Percentiles rank a stretch among this genome's conserved stretches.
Conservation (phyloP, 345 rosid genomes). For the Acer negundo region DNA sequence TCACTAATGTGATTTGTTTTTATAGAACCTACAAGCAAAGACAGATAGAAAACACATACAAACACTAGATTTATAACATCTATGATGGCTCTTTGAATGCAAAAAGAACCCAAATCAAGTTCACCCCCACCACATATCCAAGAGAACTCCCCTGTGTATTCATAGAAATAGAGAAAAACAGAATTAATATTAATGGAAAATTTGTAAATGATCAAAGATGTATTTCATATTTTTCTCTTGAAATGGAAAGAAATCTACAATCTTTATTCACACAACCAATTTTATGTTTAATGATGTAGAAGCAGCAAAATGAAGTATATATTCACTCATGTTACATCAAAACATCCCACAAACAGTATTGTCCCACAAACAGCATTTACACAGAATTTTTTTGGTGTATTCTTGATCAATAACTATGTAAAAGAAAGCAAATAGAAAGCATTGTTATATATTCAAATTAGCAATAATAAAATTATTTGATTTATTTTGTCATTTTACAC, state of each 20-base stretch:
- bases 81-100: slow-evolving; percentile 57
- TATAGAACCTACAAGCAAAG: slow-evolving; percentile 38
- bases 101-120: slow-evolving; percentile 43
- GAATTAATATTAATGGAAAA: no score
- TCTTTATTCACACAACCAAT: no score
- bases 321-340: no score
- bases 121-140: slow-evolving; percentile 52
- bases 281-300: no score
- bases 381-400: background rate
- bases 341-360: background rate
- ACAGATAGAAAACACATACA: slow-evolving; percentile 54
- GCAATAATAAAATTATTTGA: no score
- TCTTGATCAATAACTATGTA: no score
- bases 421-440: no score
- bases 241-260: no score
- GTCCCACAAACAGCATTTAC: background rate
- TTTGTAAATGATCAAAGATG: background rate
- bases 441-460: no score
- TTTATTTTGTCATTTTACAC: no score
- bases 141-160: slow-evolving; percentile 47
- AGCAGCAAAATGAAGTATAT: no score
- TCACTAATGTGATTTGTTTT: slow-evolving; percentile 15
- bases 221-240: no score
- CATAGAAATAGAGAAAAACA: slow-evolving; percentile 15
- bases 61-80: slow-evolving; percentile 58